Evolutionary conservation across 257 asterid genomes (phyloP).

Genomic region (Penstemon barbatus): DNA sequence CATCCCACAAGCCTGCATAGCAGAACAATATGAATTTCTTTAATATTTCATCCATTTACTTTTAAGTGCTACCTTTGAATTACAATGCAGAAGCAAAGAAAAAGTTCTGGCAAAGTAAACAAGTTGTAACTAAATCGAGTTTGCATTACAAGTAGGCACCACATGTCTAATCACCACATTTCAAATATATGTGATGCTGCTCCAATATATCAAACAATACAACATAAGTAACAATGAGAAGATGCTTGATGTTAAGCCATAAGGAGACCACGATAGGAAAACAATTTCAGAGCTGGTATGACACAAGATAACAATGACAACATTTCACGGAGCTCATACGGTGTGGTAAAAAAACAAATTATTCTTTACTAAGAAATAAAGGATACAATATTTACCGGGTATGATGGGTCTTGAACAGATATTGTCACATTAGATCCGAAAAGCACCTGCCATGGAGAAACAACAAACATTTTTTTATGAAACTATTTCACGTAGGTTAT

Average conservation of each 20-base stretch:
- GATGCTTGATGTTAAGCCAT: slow-evolving; percentile 7
- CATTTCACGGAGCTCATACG: slow-evolving; percentile 5
- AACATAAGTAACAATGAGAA: not conserved
- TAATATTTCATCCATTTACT: not conserved
- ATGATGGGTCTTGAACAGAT: slow-evolving; percentile 99
- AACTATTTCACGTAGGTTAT: not conserved
- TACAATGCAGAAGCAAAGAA: slow-evolving; percentile 8
- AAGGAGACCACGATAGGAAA: slow-evolving; percentile 6
- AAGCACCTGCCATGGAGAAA: slow-evolving; percentile 63
- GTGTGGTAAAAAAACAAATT: slow-evolving; percentile 6
- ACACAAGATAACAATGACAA: slow-evolving; percentile 10
- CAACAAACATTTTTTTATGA: slow-evolving; percentile 11
- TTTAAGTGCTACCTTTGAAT: not conserved
- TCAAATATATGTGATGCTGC: not conserved
- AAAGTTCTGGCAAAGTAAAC: not conserved
- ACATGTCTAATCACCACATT: slow-evolving; percentile 8
- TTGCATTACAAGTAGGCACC: slow-evolving; percentile 2
- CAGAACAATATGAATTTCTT: not conserved
- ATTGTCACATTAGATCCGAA: slow-evolving; percentile 88
- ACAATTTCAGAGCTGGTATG: slow-evolving; percentile 1
- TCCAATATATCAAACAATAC: not conserved
- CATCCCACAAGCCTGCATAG: not conserved
- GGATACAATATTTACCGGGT: slow-evolving; percentile 60
- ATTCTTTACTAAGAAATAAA: slow-evolving; percentile 7
- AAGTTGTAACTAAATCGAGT: not conserved